Evolutionary conservation across 2,329 filamentous ascomycete genomes (phyloP), one percentile per base, ranked within the genome.

Genomic region (Phaeosphaeria sp.): DNA sequence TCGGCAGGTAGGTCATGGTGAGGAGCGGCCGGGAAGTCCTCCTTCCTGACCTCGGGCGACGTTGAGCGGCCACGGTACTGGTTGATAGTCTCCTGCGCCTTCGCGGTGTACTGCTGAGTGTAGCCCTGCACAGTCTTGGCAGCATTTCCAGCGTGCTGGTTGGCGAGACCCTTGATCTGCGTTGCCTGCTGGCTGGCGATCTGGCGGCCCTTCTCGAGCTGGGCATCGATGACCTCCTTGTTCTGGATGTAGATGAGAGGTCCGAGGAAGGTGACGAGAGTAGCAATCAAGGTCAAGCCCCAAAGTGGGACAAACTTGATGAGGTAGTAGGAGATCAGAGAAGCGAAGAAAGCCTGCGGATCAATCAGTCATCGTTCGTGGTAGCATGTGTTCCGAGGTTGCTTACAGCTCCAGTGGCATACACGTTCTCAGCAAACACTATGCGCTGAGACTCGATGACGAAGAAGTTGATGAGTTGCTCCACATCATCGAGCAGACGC

Each of bases 401-500:
- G 77, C 86, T 74, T 82, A 88, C 86, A 57, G 81, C 82, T 72
- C 86, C 74, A 15, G 87, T 89, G 58, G 83, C 84, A 57, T 83
- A 81, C 54, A 88, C 79, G 67, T 89, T 89, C 81, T 89, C 87
- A 30, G 85, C 87, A 67, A 89, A 89, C 57, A 89, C 74, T 62
- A 89, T 82, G 57, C 87, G 84, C 80, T 89, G 87, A 72, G 87
- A 86, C 73, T 89, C 87, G 61, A 89, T 88, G 65, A 89, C 82
- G 76, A 89, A 87, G 78, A 89, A 89, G 79, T 89, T 88, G 77
- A 86, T 81, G 53, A 89, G 79, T 77, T 89, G 86, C 74, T 87
- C 85, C 15, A 87, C 72, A 72, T 89, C 87, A 63, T 87, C 86
- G 49, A 87, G 77, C 21, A 86, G 76, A 56, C 82, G 84, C 74